Evolutionary conservation across 1,139 yeast genomes (phyloP).

Genomic region (Hyphopichia khmerensis): DNA sequence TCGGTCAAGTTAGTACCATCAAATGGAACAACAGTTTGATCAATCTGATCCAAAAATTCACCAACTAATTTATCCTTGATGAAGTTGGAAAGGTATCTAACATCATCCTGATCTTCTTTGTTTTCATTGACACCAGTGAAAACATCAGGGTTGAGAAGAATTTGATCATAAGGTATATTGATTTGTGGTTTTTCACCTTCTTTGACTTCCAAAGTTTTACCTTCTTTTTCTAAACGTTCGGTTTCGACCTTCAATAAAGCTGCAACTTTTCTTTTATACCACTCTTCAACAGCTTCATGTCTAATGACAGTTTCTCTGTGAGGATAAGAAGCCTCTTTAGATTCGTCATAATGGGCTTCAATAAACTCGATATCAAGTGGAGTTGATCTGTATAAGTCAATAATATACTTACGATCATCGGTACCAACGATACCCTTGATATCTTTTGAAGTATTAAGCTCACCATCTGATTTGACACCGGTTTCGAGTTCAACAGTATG

Average conservation of each 20-base stretch:
- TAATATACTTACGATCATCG: conserved; percentile 80
- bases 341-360: conserved; percentile 49
- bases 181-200: conserved; percentile 50
- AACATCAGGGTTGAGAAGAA: conserved; percentile 78
- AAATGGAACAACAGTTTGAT: conserved; percentile 62
- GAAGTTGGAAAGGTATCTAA: conserved; percentile 66
- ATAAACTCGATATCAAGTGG: conserved; percentile 82
- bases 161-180: conserved; percentile 55
- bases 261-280: conserved; percentile 78
- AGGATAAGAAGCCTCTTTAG: conserved; percentile 61
- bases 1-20: conserved; percentile 77
- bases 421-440: conserved; percentile 85
- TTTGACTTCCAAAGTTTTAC: conserved; percentile 25
- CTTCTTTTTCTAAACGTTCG: conserved; percentile 49
- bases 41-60: conserved; percentile 57
- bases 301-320: conserved; percentile 78
- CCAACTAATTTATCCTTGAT: conserved; percentile 61
- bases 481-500: conserved; percentile 51
- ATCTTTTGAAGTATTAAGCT: conserved; percentile 69
- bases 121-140: conserved; percentile 48
- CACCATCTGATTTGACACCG: conserved; percentile 34
- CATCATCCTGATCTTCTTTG: conserved; percentile 55
- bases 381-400: conserved; percentile 80
- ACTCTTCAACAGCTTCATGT: conserved; percentile 85
- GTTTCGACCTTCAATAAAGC: conserved; percentile 51